Conservation (phyloP, 1,284 basidiomycete genomes). For the Cryptococcus jaspeensis region DNA sequence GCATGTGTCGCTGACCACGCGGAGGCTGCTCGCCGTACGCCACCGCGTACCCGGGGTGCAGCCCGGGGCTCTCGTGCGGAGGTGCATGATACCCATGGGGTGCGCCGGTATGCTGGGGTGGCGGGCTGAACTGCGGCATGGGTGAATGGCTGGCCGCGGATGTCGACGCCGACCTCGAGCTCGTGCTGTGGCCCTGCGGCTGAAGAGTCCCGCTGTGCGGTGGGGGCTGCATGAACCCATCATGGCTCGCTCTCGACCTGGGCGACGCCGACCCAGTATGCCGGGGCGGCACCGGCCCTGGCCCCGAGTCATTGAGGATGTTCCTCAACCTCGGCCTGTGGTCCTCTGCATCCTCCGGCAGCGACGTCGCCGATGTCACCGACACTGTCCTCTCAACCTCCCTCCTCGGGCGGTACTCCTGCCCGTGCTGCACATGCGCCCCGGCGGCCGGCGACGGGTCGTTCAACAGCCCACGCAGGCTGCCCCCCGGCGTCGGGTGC, state of each 20-base stretch:
- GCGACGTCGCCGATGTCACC: slow-evolving; percentile 13
- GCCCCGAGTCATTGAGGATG: slow-evolving; percentile 4
- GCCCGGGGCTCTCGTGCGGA: neutral
- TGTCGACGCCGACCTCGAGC: neutral
- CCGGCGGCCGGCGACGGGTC: slow-evolving; percentile 9
- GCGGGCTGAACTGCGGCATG: neutral
- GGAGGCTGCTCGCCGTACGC: neutral
- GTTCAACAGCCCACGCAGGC: slow-evolving; percentile 30
- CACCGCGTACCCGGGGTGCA: neutral
- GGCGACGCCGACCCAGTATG: slow-evolving; percentile 8
- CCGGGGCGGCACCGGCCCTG: neutral
- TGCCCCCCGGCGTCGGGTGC: slow-evolving; percentile 15
- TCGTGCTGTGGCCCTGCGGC: slow-evolving; percentile 12
- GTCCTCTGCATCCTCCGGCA: slow-evolving; percentile 2
- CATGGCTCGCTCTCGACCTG: slow-evolving; percentile 16
- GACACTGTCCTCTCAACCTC: slow-evolving; percentile 18
- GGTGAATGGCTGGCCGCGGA: slow-evolving; percentile 1
- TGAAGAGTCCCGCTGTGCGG: neutral
- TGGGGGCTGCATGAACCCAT: slow-evolving; percentile 4
- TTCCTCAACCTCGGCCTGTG: slow-evolving; percentile 6
- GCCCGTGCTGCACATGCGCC: too few relatives aligned
- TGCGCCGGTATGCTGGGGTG: neutral
- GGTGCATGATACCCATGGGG: neutral
- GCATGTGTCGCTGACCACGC: slow-evolving; percentile 26
- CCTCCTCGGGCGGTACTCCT: neutral